Evolutionary conservation across 2,329 filamentous ascomycete genomes (phyloP).

Genomic region (Blumeria hordei): DNA sequence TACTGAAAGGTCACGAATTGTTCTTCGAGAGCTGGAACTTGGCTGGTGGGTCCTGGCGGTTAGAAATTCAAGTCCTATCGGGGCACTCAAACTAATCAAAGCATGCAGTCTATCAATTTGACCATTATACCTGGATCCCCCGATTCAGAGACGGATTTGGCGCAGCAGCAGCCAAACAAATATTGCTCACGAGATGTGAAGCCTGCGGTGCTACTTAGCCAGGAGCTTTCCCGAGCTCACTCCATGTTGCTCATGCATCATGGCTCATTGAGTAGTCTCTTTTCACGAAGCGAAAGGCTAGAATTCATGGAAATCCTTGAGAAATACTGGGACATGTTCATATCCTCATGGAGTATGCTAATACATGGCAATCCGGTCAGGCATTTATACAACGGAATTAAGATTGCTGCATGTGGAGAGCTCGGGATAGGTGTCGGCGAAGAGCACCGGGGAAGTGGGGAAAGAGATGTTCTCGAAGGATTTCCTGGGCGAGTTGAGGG

Average conservation of each 20-base stretch:
- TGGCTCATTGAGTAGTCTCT: conserved; percentile 45
- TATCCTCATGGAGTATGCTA: conserved; percentile 65
- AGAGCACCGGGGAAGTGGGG: conserved; percentile 81
- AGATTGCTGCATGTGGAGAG: conserved; percentile 73
- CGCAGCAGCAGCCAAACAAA: conserved; percentile 25
- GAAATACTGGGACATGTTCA: conserved; percentile 54
- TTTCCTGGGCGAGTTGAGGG: conserved; percentile 59
- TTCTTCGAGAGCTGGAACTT: conserved; percentile 66
- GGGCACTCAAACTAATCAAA: conserved; percentile 4
- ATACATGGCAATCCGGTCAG: conserved; percentile 72
- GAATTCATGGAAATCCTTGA: conserved; percentile 51
- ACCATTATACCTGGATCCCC: conserved; percentile 44
- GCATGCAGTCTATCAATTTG: conserved; percentile 47
- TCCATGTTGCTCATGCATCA: conserved; percentile 65
- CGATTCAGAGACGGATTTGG: conserved; percentile 10
- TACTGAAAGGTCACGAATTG: conserved; percentile 66
- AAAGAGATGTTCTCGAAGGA: conserved; percentile 82
- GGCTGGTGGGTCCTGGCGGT: conserved; percentile 94
- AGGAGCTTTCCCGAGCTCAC: conserved; percentile 66
- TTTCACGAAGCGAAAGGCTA: conserved; percentile 34
- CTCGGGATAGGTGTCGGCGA: conserved; percentile 86
- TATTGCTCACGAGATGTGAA: conserved; percentile 84
- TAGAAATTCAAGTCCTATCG: conserved; percentile 17
- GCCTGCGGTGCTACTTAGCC: conserved; percentile 49
- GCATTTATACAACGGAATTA: conserved; percentile 59